Base-by-base conservation (phyloP, 2,329 filamentous ascomycete species). In the Trichoderma afroharzianum region DNA sequence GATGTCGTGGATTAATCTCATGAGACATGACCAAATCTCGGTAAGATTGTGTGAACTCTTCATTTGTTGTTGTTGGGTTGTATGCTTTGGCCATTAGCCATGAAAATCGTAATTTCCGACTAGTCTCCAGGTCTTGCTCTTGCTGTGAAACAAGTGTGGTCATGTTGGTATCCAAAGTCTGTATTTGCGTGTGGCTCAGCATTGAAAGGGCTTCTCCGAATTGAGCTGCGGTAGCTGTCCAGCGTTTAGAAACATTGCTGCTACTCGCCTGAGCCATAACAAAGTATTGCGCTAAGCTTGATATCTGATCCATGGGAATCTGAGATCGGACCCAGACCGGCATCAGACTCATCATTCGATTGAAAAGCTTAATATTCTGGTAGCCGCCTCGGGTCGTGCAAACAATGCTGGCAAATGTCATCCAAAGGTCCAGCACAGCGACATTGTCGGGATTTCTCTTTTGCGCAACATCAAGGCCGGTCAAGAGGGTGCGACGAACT, bases 31-130 rank as follows among this genome's bases (percentile, higher is more conserved):
- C 58, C 14, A 64, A 43, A 9, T 24, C 32, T n/a, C 53, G 64
- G 24, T 74, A 74, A 2, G 64, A 62, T 9, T 59, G 43, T 36
- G 73, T 33, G 26, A 78, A 74, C 4, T 68, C 63, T n/a, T 73
- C 32, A 14, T 70, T 73, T 11, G 72, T 73, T 7, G 68, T 43
- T 5, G 57, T 30, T 8, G 72, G 18, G 28, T 74, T 72, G 43
- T 76, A 71, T 1, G 76, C 74, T 58, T 73, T 73, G 62, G 73
- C 72, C 2, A 76, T 47, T 6, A 78, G 64, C 77, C 76, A 78
- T 3, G 75, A 70, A 58, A 75, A 76, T 1, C 72, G 72, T 50
- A 75, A 36, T 18, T 71, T 71, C 50, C 68, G 57, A 2, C 59
- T 57, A 21, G 14, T 69, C n/a, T 74, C 72, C 3, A 64, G 21